Percentiles rank a stretch among this genome's conserved stretches.
Evolutionary conservation across 208 protist genomes (phyloP).

Genomic region (Leptomonas seymouri): DNA sequence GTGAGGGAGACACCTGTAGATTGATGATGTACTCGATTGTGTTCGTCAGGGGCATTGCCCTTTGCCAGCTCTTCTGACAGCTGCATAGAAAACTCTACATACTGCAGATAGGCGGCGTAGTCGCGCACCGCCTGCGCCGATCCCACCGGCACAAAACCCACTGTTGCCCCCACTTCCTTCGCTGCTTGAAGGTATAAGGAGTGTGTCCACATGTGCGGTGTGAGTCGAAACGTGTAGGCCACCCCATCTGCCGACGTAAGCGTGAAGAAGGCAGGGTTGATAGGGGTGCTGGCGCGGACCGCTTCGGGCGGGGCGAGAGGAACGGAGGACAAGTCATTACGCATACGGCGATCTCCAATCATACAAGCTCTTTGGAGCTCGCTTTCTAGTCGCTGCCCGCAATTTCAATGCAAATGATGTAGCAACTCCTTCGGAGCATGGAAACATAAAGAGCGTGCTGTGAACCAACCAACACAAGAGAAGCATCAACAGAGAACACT

Average conservation of each 20-base stretch:
- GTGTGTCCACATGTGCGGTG: constrained; percentile 24
- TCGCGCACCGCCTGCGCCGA: constrained; percentile 35
- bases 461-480: no score
- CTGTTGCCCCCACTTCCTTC: constrained; percentile 37
- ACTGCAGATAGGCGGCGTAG: constrained; percentile 50
- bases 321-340: neutral
- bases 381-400: neutral
- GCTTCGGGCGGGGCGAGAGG: neutral
- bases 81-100: constrained; percentile 17
- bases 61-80: constrained; percentile 25
- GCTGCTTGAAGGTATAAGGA: constrained; percentile 52
- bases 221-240: constrained; percentile 11
- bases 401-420: neutral
- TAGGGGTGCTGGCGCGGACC: neutral
- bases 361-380: neutral
- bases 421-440: no score
- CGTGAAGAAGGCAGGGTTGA: constrained; percentile 17
- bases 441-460: no score
- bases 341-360: neutral
- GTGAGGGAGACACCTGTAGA: neutral
- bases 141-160: constrained; percentile 51
- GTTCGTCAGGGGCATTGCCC: no score
- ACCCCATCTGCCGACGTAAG: constrained; percentile 37
- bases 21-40: no score
- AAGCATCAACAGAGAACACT: no score